Evolutionary conservation across 2,329 filamentous ascomycete species (phyloP), one percentile per base, ranked within the genome.

Genomic region (Colletotrichum orbiculare): DNA sequence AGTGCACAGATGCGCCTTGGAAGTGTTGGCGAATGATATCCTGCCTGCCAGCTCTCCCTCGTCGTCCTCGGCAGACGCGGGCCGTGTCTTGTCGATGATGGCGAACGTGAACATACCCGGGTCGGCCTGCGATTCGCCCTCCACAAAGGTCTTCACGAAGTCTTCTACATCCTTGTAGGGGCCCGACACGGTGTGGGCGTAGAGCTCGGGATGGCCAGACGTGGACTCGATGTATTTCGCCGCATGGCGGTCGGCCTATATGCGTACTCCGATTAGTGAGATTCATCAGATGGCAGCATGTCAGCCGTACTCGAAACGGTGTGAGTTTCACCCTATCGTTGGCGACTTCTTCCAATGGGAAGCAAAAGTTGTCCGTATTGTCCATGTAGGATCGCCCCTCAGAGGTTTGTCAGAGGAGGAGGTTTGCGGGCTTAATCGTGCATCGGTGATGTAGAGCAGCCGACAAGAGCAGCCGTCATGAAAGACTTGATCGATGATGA

Each of bases 1-100:
- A 12, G 70, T 71, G 57, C 66, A 69, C 2, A 69, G 63, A 42
- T 71, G 54, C 2, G 37, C 37, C 8, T 47, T 17, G 11, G 70
- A 71, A 13, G 71, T 72, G 54, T 68, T 60, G 33, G 73, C 68
- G 60, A 71, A 74, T 43, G 67, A 60, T 38, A 75, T 69, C 43
- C 72, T 68, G n/a, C 74, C 74, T 2, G 73, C 73, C 6, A 75
- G 62, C 41, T 68, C 70, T n/a, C 71, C 74, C 12, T 73, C 72
- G 8, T 67, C 63, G 59, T 74, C 73, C 45, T 71, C 71, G 33
- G 61, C 38, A 3, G 70, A 71, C 12, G 70, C 34, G 4, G 69
- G 67, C 7, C 65, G 64, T 6, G 71, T 72, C 59, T 71, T 73
- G 68, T 76, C 74, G 66, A 76, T 70, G 53, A 76, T 66, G 66